Evolutionary conservation across 2,329 filamentous ascomycete genomes (phyloP).

Genomic region (Aureobasidium sp.): DNA sequence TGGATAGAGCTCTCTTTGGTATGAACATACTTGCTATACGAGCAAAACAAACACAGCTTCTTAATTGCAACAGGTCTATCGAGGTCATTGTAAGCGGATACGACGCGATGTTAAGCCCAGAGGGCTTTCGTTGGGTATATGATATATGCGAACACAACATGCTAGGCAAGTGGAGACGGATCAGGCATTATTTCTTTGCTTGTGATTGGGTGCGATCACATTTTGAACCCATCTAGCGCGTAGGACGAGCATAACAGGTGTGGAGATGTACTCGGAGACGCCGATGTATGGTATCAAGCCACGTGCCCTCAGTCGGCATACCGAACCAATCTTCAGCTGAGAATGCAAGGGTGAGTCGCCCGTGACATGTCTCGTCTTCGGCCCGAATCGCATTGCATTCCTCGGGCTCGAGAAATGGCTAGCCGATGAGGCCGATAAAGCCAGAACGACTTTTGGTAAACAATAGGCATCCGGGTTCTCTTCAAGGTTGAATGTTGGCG

Average conservation of each 20-base stretch:
- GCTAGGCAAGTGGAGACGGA: not conserved
- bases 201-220: not conserved
- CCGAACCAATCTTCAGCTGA: not conserved
- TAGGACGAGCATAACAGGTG: not conserved
- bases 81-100: not conserved
- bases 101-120: not conserved
- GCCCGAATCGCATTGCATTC: not conserved
- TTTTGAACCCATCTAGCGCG: too few relatives aligned
- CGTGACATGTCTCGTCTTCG: not conserved
- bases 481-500: constrained; percentile 4
- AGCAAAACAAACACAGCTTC: constrained; percentile 1
- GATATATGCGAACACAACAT: not conserved
- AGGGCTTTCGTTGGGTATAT: not conserved
- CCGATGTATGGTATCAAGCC: not conserved
- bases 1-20: not conserved
- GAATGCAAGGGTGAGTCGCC: not conserved
- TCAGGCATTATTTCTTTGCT: not conserved
- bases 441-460: not conserved
- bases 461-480: not conserved
- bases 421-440: not conserved
- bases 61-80: not conserved
- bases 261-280: not conserved
- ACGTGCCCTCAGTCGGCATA: not conserved
- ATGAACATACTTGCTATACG: not conserved
- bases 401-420: not conserved